These are phyloP conservation scores for Marchantia polymorpha DNA, from an alignment of 225 moss, liverwort and hornwort species.

Conservation along the genomic window DNA sequence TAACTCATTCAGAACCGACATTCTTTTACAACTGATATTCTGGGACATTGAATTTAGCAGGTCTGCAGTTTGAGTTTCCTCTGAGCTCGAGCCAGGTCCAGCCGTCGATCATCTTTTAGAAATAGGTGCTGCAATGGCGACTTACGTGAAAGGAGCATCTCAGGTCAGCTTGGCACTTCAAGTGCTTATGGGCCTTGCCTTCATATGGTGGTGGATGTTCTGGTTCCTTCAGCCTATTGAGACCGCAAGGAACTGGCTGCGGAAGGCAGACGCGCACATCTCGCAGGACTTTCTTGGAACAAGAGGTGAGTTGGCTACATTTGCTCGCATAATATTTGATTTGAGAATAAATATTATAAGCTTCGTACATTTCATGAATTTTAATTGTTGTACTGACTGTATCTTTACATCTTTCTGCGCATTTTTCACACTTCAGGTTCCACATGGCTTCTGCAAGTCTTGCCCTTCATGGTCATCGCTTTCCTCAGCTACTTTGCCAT, in stretches of 20 bases:
- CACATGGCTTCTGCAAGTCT: slow-evolving; percentile 1
- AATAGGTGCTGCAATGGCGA: background rate
- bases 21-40: too few relatives aligned
- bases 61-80: too few relatives aligned
- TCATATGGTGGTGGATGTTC: slow-evolving; percentile 12
- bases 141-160: slow-evolving; percentile 10
- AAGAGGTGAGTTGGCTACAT: background rate
- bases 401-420: background rate
- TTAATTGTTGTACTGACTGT: background rate
- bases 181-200: background rate
- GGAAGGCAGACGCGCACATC: background rate
- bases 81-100: too few relatives aligned
- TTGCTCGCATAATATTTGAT: background rate
- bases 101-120: too few relatives aligned
- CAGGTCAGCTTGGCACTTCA: slow-evolving; percentile 3
- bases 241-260: background rate
- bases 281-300: slow-evolving; percentile 1
- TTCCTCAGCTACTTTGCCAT: slow-evolving; percentile 16
- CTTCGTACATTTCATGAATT: background rate
- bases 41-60: too few relatives aligned
- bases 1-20: too few relatives aligned
- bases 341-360: background rate
- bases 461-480: slow-evolving; percentile 8
- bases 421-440: slow-evolving; percentile 14
- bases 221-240: slow-evolving; percentile 18